These are phyloP conservation scores for Zygosaccharomyces kombuchaensis DNA, from an alignment of 805 yeast species.

Conservation along the genomic window DNA sequence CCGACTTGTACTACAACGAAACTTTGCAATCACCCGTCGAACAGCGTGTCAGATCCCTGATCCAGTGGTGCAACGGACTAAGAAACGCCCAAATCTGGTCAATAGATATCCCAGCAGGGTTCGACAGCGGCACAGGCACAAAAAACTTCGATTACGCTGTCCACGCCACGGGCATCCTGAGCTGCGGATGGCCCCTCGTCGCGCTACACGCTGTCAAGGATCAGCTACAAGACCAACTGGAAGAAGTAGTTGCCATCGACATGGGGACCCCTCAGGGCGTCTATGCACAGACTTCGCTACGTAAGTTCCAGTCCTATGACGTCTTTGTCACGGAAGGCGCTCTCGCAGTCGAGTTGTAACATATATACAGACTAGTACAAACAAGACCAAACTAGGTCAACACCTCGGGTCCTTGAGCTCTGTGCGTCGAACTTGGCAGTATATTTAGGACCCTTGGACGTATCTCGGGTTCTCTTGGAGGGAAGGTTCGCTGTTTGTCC, in stretches of 20 bases:
- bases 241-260: slow-evolving; percentile 57
- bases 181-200: slow-evolving; percentile 68
- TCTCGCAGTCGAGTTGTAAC: slow-evolving; percentile 13
- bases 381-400: background rate
- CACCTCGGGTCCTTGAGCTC: background rate
- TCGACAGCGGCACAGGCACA: slow-evolving; percentile 75
- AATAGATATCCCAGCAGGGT: slow-evolving; percentile 76
- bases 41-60: slow-evolving; percentile 37
- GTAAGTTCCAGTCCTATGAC: slow-evolving; percentile 44
- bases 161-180: slow-evolving; percentile 54
- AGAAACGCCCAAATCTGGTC: slow-evolving; percentile 39
- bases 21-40: slow-evolving; percentile 21
- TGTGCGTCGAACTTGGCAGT: background rate
- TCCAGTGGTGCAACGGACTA: slow-evolving; percentile 59
- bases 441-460: background rate
- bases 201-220: slow-evolving; percentile 40
- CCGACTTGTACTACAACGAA: slow-evolving; percentile 39
- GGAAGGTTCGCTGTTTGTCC: slow-evolving; percentile 4
- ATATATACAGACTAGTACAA: background rate
- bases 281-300: slow-evolving; percentile 38
- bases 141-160: slow-evolving; percentile 36
- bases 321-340: slow-evolving; percentile 26
- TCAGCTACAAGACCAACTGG: slow-evolving; percentile 9
- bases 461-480: background rate
- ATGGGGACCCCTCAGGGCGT: slow-evolving; percentile 64